Conservation (phyloP, 2,329 filamentous ascomycete species). For the Sporothrix variecibatus region DNA sequence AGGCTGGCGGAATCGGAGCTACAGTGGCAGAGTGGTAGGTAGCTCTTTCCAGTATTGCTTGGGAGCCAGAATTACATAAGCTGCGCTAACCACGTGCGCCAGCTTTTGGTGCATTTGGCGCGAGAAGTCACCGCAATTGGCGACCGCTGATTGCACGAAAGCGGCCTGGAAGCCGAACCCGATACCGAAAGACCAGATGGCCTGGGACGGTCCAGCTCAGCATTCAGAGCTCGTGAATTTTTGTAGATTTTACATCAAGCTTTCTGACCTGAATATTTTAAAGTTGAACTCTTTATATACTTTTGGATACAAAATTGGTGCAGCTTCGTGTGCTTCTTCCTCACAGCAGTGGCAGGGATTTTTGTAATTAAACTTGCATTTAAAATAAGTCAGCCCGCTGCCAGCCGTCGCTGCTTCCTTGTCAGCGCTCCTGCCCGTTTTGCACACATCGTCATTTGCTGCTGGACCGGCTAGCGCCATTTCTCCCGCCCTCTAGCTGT, state of each 20-base stretch:
- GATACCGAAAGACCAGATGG: neutral
- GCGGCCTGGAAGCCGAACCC: neutral
- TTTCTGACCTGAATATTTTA: neutral
- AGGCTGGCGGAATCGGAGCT: neutral
- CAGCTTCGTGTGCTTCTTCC: neutral
- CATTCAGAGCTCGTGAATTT: neutral
- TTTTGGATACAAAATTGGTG: neutral
- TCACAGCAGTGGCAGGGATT: neutral
- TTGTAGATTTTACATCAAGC: neutral
- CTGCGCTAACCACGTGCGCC: constrained; percentile 24
- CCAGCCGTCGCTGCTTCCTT: constrained; percentile 8
- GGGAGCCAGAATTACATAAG: neutral
- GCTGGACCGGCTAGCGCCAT: constrained; percentile 20
- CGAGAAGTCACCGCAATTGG: constrained; percentile 10
- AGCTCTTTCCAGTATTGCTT: neutral
- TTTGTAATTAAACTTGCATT: constrained; percentile 3
- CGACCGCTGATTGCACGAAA: constrained; percentile 25
- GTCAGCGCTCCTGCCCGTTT: constrained; percentile 16
- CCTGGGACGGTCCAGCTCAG: neutral
- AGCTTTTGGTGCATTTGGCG: neutral
- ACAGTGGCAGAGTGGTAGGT: neutral
- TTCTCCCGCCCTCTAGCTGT: constrained; percentile 20
- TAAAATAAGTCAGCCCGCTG: constrained; percentile 3
- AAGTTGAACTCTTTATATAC: neutral
- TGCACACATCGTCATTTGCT: constrained; percentile 26